Evolutionary conservation across 805 yeast species (phyloP), one percentile per base, ranked within the genome.

Genomic region (Metschnikowia borealis): DNA sequence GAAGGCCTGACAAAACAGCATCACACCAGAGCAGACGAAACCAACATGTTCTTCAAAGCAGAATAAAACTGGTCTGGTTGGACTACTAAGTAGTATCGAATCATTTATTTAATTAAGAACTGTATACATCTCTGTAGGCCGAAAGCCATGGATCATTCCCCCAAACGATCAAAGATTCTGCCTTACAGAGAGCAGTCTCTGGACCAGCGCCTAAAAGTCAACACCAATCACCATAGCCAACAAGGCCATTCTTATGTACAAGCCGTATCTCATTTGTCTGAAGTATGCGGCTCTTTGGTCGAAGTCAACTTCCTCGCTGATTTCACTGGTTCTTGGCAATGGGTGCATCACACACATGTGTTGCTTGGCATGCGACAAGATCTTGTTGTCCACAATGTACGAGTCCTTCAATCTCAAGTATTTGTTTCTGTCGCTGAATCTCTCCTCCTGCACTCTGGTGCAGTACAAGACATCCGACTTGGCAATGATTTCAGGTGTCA

Each of bases 281-380:
- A 94, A 94, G 78, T 94, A 94, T 52, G 99, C 98, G 58, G 99
- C 98, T 71, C 99, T 87, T 72, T 92, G 97, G 73, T 94, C 99
- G 66, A 92, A 94, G 70, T 94, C 99, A 64, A 94, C 98, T 76
- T 94, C 99, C 74, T 91, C 98, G 65, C 87, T 87, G 62, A 94
- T 92, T 75, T 94, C 99, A 63, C 83, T 86, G 58, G 89, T 91
- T 73, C 99, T 87, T 68, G 99, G 99, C 63, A 94, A 82, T 68
- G 99, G 99, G 70, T 94, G 99, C 96, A 94, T 86, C 57, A 94
- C 87, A 70, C 97, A 89, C 98, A 94, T 94, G 74, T 94, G 97
- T 69, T 89, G 90, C 76, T 95, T 94, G 62, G 99, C 98, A 69
- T 87, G 84, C 31, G 89, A 79, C 67, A 94, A 80, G 54, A 92